Evolutionary conservation across 2,329 filamentous ascomycete genomes (phyloP).

Genomic region (Ciborinia camelliae): DNA sequence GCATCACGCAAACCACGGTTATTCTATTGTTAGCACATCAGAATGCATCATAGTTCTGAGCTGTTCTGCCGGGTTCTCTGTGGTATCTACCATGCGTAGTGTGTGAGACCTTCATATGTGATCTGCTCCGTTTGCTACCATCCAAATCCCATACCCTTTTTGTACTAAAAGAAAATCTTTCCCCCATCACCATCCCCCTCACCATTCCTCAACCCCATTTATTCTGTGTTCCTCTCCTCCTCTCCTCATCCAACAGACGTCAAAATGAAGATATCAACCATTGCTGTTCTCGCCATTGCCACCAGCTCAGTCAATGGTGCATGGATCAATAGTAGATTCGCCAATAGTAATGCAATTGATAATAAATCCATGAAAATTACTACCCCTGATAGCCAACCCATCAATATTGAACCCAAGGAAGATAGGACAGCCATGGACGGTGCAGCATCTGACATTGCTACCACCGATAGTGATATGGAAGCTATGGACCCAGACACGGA

Average conservation of each 20-base stretch:
- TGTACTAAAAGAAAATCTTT: background rate
- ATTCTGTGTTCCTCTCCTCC: background rate
- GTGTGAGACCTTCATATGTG: background rate
- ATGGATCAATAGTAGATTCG: background rate
- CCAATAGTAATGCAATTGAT: background rate
- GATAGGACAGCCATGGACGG: background rate
- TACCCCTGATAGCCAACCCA: background rate
- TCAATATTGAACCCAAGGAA: too few relatives aligned
- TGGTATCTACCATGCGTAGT: background rate
- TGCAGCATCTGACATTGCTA: too few relatives aligned
- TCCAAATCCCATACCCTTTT: background rate
- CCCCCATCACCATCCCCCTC: background rate
- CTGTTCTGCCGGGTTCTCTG: background rate
- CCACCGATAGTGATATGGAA: too few relatives aligned
- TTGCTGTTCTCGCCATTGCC: background rate
- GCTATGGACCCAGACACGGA: background rate
- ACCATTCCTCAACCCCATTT: too few relatives aligned
- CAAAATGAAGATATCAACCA: background rate
- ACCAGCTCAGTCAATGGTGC: background rate
- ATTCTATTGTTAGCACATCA: background rate
- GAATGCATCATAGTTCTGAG: background rate
- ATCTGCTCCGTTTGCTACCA: too few relatives aligned
- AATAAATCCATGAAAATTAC: background rate
- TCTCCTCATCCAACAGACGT: background rate
- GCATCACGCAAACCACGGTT: too few relatives aligned